Conservation (phyloP, 2,329 filamentous ascomycete genomes). For the Fusarium cyanostomum region DNA sequence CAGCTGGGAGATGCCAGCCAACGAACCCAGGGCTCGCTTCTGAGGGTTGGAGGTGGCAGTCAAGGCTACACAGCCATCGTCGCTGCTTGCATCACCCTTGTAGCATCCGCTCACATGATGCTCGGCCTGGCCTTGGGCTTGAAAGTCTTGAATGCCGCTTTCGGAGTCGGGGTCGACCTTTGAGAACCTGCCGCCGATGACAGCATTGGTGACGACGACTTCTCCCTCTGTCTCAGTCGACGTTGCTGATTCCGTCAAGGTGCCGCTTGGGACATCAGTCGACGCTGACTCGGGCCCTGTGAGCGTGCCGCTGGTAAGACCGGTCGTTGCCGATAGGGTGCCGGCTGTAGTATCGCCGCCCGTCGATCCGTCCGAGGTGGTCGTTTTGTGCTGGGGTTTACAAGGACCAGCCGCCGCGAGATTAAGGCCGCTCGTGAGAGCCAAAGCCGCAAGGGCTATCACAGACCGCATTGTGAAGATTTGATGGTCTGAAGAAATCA, state of each 20-base stretch:
- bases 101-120: background rate
- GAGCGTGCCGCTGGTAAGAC: no score
- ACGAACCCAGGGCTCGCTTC: background rate
- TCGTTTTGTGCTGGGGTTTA: background rate
- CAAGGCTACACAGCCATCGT: background rate
- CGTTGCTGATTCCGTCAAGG: background rate
- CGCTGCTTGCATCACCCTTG: background rate
- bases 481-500: background rate
- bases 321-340: no score
- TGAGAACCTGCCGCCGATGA: background rate
- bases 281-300: no score
- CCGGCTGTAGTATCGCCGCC: no score
- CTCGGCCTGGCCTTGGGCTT: background rate
- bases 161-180: background rate
- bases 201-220: background rate
- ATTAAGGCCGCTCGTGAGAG: background rate
- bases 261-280: background rate
- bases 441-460: background rate
- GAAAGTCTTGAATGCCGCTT: background rate
- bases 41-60: background rate
- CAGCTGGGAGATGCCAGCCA: constrained; percentile 13
- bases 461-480: background rate
- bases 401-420: background rate
- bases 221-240: background rate
- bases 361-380: no score